These are phyloP conservation scores for Silene coronaria DNA, from an alignment of 179 eudicot genomes.

Conservation along the genomic window DNA sequence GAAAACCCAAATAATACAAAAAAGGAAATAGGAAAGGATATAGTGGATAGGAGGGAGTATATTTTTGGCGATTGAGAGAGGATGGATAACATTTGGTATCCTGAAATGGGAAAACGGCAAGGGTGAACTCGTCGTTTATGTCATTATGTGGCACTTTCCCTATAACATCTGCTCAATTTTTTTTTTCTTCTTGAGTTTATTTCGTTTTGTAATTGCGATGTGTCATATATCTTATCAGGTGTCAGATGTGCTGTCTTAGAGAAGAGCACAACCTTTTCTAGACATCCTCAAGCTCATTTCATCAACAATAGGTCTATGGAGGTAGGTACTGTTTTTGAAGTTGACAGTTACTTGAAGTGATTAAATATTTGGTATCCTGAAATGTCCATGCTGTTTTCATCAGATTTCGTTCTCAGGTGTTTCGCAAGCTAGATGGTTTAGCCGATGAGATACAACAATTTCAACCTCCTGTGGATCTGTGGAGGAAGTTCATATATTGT, in stretches of 20 bases:
- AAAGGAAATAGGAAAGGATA: too few relatives aligned
- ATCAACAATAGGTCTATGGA: conserved; percentile 96
- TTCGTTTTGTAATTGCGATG: background rate
- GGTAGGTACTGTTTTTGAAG: conserved; percentile 35
- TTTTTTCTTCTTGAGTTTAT: background rate
- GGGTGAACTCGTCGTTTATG: too few relatives aligned
- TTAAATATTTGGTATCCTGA: conserved; percentile 23
- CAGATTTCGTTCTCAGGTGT: conserved; percentile 55
- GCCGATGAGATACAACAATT: conserved; percentile 65
- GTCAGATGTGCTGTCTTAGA: conserved; percentile 75
- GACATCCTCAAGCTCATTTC: conserved; percentile 94
- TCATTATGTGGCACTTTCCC: too few relatives aligned
- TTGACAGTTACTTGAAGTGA: background rate
- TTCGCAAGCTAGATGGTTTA: conserved; percentile 74
- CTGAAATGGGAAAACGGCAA: too few relatives aligned
- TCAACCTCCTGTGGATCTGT: conserved; percentile 84
- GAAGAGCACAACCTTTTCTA: conserved; percentile 63
- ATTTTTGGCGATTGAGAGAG: too few relatives aligned
- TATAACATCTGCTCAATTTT: background rate
- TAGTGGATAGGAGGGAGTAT: too few relatives aligned
- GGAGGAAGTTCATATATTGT: conserved; percentile 94
- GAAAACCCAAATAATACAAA: too few relatives aligned
- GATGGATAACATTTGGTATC: too few relatives aligned
- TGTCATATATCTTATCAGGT: conserved; percentile 36
- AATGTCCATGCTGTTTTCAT: conserved; percentile 35